Conservation (phyloP, 23 red algal genomes). For the Agarophyton chilense region DNA sequence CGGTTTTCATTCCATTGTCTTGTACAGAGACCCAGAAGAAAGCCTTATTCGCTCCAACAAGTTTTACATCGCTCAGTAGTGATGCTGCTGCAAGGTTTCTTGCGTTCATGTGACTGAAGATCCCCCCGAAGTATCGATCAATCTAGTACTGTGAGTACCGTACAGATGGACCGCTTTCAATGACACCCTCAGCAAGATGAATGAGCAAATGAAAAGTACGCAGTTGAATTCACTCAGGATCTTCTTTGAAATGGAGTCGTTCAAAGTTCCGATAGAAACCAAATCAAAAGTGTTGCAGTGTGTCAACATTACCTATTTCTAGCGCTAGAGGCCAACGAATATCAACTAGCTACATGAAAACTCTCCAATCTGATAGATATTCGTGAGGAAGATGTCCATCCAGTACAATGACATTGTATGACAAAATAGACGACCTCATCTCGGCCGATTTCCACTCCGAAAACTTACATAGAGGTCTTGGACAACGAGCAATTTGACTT, state of each 20-base stretch:
- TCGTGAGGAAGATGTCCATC: background rate
- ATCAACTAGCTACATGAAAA: background rate
- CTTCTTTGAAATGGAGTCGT: background rate
- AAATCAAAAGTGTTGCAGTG: background rate
- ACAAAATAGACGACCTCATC: background rate
- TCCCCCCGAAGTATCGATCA: background rate
- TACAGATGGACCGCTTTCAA: background rate
- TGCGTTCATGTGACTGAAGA: too few species aligned
- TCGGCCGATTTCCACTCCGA: too few species aligned
- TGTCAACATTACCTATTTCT: background rate
- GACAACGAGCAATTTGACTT: background rate
- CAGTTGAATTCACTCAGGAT: background rate
- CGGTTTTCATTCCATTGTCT: background rate
- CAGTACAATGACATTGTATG: background rate
- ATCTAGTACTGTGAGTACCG: conserved; percentile 14
- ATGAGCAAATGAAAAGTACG: background rate
- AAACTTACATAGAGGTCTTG: background rate
- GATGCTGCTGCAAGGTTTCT: conserved; percentile 5
- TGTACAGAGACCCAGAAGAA: too few species aligned
- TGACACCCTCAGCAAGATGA: background rate
- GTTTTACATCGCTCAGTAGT: background rate
- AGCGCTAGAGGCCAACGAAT: background rate
- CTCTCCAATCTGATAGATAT: background rate
- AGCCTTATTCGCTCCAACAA: background rate
- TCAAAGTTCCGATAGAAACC: conserved; percentile 30